Percentiles rank a stretch among this genome's conserved stretches.
Conservation (phyloP, 768 basidiomycete species). For the Mycena latifolia region DNA sequence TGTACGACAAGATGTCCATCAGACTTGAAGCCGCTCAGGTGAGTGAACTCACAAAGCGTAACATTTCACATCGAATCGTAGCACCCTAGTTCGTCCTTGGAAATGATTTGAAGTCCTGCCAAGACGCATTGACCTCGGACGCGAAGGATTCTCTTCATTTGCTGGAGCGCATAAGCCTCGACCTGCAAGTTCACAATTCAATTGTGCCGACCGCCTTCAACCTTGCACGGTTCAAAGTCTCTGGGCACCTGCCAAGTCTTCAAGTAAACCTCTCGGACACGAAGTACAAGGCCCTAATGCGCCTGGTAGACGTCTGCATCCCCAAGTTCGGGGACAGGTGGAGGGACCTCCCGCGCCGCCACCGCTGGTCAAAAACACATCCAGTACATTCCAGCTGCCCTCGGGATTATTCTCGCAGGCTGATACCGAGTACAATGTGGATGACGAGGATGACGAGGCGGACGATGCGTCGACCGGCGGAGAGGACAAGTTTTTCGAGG, state of each 20-base stretch:
- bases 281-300: constrained; percentile 94
- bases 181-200: constrained; percentile 90
- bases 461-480: constrained; percentile 52
- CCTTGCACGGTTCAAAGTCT: constrained; percentile 90
- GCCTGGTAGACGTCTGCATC: constrained; percentile 90
- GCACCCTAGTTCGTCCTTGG: constrained; percentile 91
- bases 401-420: constrained; percentile 65
- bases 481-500: constrained; percentile 80
- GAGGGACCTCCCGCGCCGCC: constrained; percentile 31
- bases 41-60: constrained; percentile 28
- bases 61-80: constrained; percentile 39
- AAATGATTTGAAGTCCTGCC: constrained; percentile 83
- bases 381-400: constrained; percentile 63
- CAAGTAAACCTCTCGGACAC: constrained; percentile 92
- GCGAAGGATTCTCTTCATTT: constrained; percentile 79
- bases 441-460: constrained; percentile 62
- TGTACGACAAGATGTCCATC: constrained; percentile 94
- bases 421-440: constrained; percentile 77
- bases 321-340: constrained; percentile 76
- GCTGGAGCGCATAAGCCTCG: constrained; percentile 92
- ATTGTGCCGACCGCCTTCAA: constrained; percentile 88
- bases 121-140: constrained; percentile 77
- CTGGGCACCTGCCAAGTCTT: constrained; percentile 88
- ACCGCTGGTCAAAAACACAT: constrained; percentile 39
- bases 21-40: constrained; percentile 93